Conservation (phyloP, 139 green algal genomes). For the Zygnema cylindricum region DNA sequence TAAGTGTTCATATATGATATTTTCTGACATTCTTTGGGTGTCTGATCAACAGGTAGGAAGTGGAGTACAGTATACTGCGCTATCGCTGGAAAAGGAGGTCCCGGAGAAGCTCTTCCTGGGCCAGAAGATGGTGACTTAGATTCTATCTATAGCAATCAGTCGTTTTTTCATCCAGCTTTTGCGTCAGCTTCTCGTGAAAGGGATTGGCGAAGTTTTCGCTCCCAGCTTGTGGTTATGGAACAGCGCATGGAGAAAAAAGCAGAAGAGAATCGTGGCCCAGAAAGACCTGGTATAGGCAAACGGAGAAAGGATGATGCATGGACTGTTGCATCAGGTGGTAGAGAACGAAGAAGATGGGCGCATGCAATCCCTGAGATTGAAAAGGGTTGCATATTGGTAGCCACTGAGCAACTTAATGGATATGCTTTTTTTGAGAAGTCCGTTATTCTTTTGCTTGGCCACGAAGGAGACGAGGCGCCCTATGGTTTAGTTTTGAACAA, state of each 20-base stretch:
- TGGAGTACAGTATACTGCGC: background rate
- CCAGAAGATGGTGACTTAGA: conserved; percentile 19
- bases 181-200: background rate
- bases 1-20: no score
- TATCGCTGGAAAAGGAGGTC: background rate
- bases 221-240: conserved; percentile 32
- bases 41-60: background rate
- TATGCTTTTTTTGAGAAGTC: conserved; percentile 51
- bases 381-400: conserved; percentile 44
- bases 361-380: conserved; percentile 40
- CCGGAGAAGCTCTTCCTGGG: background rate
- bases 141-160: background rate
- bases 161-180: background rate
- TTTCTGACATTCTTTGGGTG: no score
- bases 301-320: background rate
- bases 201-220: conserved; percentile 46
- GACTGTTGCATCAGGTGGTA: background rate
- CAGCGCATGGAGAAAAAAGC: background rate
- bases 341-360: conserved; percentile 27
- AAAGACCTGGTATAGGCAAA: background rate
- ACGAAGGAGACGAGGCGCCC: conserved; percentile 17
- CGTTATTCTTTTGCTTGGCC: conserved; percentile 41
- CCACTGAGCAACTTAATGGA: conserved; percentile 43
- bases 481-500: conserved; percentile 56
- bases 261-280: background rate